A percentile compares a stretch with the other conserved stretches of the same genome.
phyloP scores from a whole-genome alignment of 139 green algal genomes.

The Micractinium sp. region DNA sequence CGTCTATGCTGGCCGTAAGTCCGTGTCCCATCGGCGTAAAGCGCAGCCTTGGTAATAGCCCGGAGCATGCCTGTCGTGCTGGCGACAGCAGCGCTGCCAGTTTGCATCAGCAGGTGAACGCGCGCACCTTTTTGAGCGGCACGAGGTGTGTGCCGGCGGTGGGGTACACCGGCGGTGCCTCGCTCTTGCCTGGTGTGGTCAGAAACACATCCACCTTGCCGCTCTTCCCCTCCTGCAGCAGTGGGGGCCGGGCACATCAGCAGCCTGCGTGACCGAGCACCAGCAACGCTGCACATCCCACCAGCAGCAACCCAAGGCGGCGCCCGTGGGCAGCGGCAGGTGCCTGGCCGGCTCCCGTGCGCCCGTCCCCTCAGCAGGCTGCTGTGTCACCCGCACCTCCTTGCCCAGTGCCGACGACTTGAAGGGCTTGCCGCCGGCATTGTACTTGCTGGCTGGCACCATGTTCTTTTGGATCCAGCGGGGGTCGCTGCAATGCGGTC shows the following conservation, averaged over 20 bases:
- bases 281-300: neutral
- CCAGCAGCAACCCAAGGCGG: neutral
- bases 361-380: neutral
- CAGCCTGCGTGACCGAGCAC: neutral
- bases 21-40: neutral
- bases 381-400: neutral
- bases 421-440: neutral
- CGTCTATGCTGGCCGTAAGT: no score
- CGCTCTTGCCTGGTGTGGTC: neutral
- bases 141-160: constrained; percentile 50
- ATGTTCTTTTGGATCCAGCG: constrained; percentile 8
- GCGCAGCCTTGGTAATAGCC: neutral
- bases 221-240: neutral
- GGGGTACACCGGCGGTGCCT: constrained; percentile 37
- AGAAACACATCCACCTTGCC: constrained; percentile 15
- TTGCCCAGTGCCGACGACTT: constrained; percentile 4
- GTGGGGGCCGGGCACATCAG: neutral
- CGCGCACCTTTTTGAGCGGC: constrained; percentile 12
- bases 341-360: no score
- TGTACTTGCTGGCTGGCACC: neutral
- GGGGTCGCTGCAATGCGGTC: neutral
- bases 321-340: neutral
- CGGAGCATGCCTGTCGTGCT: no score
- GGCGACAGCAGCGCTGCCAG: no score
- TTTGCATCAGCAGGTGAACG: neutral